Percentiles rank a stretch among this genome's conserved stretches.
Evolutionary conservation across 2,329 filamentous ascomycete species (phyloP).

Genomic region (Plectosphaerella cucumerina): DNA sequence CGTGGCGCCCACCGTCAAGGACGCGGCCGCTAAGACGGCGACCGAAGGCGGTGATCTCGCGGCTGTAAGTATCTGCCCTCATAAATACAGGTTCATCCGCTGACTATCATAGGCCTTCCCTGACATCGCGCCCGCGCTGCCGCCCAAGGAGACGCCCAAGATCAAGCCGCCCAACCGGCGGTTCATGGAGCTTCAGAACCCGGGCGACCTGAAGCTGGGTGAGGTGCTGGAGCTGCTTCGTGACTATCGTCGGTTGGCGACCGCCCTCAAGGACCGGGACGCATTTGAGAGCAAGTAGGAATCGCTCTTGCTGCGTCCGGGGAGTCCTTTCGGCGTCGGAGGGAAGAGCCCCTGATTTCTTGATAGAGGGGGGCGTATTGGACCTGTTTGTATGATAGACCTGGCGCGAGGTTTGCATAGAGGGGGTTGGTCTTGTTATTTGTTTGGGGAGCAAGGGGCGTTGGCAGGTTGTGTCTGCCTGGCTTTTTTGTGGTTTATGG

Average conservation of each 20-base stretch:
- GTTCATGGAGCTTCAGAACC: constrained; percentile 69
- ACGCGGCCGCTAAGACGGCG: constrained; percentile 20
- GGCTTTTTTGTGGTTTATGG: too few species aligned
- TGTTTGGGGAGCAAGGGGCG: too few species aligned
- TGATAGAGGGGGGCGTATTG: too few species aligned
- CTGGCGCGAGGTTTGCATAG: too few species aligned
- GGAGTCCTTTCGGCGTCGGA: too few species aligned
- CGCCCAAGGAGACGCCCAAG: constrained; percentile 50
- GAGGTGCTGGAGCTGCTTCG: constrained; percentile 68
- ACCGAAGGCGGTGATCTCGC: constrained; percentile 53
- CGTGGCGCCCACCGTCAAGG: constrained; percentile 27
- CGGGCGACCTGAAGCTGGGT: constrained; percentile 65
- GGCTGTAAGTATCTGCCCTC: constrained; percentile 39
- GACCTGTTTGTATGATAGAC: too few species aligned
- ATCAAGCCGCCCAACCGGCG: constrained; percentile 64
- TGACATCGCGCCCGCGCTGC: constrained; percentile 50
- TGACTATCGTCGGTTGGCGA: constrained; percentile 71
- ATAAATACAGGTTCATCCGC: background rate
- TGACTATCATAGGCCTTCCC: constrained; percentile 48
- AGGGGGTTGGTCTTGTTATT: too few species aligned
- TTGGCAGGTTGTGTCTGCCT: too few species aligned
- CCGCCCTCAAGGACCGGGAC: constrained; percentile 57
- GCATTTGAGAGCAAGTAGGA: constrained; percentile 41
- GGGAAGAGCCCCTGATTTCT: too few species aligned
- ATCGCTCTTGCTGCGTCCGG: too few species aligned